Conservation (phyloP, 108 stramenopile genomes). For the Skeletonema grethae region DNA sequence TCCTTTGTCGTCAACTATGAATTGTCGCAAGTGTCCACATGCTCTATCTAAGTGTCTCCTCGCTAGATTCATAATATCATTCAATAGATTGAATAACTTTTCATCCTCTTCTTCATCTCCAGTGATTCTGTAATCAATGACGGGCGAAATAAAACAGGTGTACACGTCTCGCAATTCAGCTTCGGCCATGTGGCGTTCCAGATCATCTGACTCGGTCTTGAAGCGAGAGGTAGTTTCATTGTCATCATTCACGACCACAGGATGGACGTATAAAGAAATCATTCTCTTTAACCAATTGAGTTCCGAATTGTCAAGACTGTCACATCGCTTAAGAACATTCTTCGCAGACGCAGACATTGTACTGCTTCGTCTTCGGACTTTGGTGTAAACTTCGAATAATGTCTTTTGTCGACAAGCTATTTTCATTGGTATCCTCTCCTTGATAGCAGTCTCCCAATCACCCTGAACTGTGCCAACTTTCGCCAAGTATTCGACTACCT, state of each 20-base stretch:
- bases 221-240: slow-evolving; percentile 39
- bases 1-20: slow-evolving; percentile 84
- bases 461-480: slow-evolving; percentile 14
- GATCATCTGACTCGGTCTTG: slow-evolving; percentile 23
- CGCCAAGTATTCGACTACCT: slow-evolving; percentile 21
- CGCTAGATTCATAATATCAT: slow-evolving; percentile 70
- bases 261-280: slow-evolving; percentile 80
- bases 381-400: slow-evolving; percentile 24
- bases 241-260: slow-evolving; percentile 72
- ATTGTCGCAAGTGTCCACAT: slow-evolving; percentile 73
- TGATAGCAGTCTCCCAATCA: slow-evolving; percentile 11
- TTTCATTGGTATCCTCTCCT: slow-evolving; percentile 13
- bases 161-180: slow-evolving; percentile 74
- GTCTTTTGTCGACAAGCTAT: slow-evolving; percentile 23
- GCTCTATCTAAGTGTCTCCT: slow-evolving; percentile 52
- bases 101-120: slow-evolving; percentile 47
- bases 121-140: slow-evolving; percentile 45
- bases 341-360: slow-evolving; percentile 32
- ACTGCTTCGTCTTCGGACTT: neutral
- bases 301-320: slow-evolving; percentile 43
- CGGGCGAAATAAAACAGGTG: slow-evolving; percentile 62
- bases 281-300: slow-evolving; percentile 46
- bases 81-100: slow-evolving; percentile 52
- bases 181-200: slow-evolving; percentile 59
- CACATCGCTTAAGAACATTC: slow-evolving; percentile 21